Evolutionary conservation across 371 early-diverging fungal species (phyloP), one percentile per base, ranked within the genome.

Genomic region (Actinomortierella ambigua): DNA sequence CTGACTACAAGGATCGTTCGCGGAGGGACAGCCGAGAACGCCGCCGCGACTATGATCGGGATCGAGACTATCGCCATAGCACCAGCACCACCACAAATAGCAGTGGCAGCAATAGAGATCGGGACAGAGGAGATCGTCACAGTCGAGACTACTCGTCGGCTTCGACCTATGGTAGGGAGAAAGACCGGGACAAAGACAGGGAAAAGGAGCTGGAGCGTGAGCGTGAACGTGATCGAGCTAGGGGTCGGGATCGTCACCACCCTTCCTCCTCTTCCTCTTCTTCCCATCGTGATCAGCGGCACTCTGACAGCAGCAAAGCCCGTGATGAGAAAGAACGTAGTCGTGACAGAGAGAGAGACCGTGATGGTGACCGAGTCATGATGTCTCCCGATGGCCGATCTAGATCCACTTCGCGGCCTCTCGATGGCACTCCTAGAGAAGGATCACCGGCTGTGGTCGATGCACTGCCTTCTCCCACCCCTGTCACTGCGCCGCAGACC

Each of bases 381-480:
- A 41, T 13, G 18, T 41, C 15, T 13, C 43, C 8, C 7, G 40
- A 43, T 23, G 75, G 67, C 1, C 46, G 48, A 4, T 28, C 55
- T 17, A 54, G 68, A 14, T 63, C 75, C 0, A 49, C 60, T 1
- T 66, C 75, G 0, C 42, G 57, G 42, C 51, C 63, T 2, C n/a
- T 59, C 14, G 75, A 73, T 0, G 61, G 62, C 23, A 34, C 34
- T 34, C 4, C 34, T 59, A 56, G 28, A 66, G 67, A 42, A 41
- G 63, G 23, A 67, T n/a, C 65, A 48, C 57, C 65, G 4, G 61
- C 65, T 8, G 61, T 65, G 1, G 54, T 58, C 5, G 24, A 47
- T 18, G 55, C 22, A 0, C 57, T 20, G 11, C 54, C 50, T 9
- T 40, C 58, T 20, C 49, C 55, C 15, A 18, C 24, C 26, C 47